Evolutionary conservation across 1,284 basidiomycete genomes (phyloP).

Genomic region (Fomitiporia mediterranea): DNA sequence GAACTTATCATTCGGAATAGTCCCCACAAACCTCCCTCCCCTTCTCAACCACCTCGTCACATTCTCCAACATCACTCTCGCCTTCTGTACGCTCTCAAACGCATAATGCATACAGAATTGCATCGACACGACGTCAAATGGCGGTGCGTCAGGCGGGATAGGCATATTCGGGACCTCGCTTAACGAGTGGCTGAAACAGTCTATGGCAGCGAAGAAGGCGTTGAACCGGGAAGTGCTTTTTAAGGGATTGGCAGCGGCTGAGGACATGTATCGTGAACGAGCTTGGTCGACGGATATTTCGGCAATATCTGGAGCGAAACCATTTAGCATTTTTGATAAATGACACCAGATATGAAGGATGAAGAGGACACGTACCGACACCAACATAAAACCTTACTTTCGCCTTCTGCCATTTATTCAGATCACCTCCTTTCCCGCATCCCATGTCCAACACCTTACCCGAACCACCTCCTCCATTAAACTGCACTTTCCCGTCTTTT

Average conservation of each 20-base stretch:
- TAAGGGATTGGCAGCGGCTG: conserved; percentile 32
- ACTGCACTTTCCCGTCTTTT: conserved; percentile 24
- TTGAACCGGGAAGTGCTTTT: conserved; percentile 57
- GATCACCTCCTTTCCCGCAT: conserved; percentile 97
- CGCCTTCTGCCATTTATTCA: conserved; percentile 95
- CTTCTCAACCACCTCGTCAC: conserved; percentile 75
- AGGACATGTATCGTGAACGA: conserved; percentile 50
- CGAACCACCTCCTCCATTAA: conserved; percentile 22
- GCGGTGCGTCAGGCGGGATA: conserved; percentile 43
- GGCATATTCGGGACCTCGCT: conserved; percentile 48
- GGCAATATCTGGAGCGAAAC: conserved; percentile 73
- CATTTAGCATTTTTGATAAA: conserved; percentile 2
- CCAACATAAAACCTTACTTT: conserved; percentile 76
- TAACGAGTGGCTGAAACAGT: conserved; percentile 82
- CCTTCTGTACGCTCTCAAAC: conserved; percentile 85
- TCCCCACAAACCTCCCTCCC: conserved; percentile 91
- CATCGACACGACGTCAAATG: conserved; percentile 94
- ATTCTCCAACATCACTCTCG: conserved; percentile 90
- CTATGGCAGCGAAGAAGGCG: conserved; percentile 81
- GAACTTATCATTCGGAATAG: conserved; percentile 83
- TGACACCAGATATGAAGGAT: conserved; percentile 4
- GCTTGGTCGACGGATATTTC: conserved; percentile 90
- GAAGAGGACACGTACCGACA: conserved; percentile 54
- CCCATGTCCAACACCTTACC: conserved; percentile 94
- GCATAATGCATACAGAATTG: conserved; percentile 99